Conservation (phyloP, 768 basidiomycete species). For the Mycena olivaceomarginata region DNA sequence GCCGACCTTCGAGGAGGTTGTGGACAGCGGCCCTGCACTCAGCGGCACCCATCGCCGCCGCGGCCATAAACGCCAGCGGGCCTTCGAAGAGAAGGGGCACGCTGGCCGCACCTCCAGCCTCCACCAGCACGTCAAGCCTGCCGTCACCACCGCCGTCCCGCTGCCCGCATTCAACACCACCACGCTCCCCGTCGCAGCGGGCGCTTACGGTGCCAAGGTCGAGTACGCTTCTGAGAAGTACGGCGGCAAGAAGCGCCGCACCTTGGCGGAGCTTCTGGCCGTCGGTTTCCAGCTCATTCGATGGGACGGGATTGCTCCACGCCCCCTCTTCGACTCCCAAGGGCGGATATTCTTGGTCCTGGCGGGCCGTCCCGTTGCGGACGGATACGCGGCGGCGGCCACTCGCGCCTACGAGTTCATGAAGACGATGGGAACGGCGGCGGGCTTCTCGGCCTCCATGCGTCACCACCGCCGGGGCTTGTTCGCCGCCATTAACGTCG, state of each 20-base stretch:
- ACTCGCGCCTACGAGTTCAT: background rate
- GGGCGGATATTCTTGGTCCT: background rate
- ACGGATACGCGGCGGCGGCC: background rate
- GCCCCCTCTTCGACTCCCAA: background rate
- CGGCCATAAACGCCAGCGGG: no score
- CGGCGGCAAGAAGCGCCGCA: no score
- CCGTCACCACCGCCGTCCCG: no score
- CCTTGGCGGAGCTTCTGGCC: background rate
- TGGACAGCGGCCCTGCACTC: no score
- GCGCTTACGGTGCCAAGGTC: background rate
- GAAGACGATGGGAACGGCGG: background rate
- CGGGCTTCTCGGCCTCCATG: background rate
- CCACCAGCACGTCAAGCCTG: no score
- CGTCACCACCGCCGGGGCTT: background rate
- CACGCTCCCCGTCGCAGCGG: no score
- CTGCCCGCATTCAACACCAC: no score
- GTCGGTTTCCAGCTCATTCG: background rate
- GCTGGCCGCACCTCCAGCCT: no score
- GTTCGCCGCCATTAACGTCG: background rate
- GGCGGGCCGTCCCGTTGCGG: no score
- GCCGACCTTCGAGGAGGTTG: no score
- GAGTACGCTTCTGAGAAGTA: background rate
- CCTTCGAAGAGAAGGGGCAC: no score
- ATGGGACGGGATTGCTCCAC: background rate
- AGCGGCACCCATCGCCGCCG: no score